Evolutionary conservation across 169 alveolate genomes (phyloP), one percentile per base, ranked within the genome.

Genomic region (Babesia caballi): DNA sequence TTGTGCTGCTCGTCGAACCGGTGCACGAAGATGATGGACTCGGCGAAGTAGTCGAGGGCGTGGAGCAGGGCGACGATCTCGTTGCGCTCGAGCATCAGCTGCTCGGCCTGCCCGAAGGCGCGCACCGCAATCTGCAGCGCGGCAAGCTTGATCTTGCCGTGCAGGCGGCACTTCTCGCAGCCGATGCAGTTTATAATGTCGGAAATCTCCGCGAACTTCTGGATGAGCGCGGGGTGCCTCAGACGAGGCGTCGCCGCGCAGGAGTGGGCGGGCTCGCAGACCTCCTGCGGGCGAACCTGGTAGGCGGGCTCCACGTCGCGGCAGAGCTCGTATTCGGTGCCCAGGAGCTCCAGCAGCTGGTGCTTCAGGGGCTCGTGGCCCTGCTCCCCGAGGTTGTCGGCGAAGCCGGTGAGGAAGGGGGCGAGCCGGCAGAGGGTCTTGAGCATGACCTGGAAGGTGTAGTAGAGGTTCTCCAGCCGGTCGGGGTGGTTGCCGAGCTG

Each of bases 91-190:
- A 90, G 75, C 23, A 83, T 74, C 35, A 54, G 71, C 44, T 35
- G 75, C 66, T 23, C 69, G 52, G 54, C 58, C 50, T 21, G 82
- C 32, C 71, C 75, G 66, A 32, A 76, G 27, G 85, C 92, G 71
- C 76, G 93, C 36, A 93, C 82, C 38, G 94, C 96, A 33, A 95
- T 89, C 30, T 93, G 95, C 38, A 95, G 83, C 0, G 97, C 97
- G 12, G 94, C 85, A 36, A 94, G 85, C 80, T 95, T 93, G 41
- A 95, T 66, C 80, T 92, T 95, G 23, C 97, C 97, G 65, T 95
- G 97, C 58, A 95, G 80, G 32, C 94, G 82, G 65, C 98, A 95
- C 74, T 94, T 95, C 40, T 94, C 96, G 68, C 98, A 95, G 25
- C 94, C 91, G 6, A 95, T 94, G 71, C 98, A 95, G 56, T 93